Base-by-base conservation (phyloP, 208 protist species). In the Trypanosoma grayi region DNA sequence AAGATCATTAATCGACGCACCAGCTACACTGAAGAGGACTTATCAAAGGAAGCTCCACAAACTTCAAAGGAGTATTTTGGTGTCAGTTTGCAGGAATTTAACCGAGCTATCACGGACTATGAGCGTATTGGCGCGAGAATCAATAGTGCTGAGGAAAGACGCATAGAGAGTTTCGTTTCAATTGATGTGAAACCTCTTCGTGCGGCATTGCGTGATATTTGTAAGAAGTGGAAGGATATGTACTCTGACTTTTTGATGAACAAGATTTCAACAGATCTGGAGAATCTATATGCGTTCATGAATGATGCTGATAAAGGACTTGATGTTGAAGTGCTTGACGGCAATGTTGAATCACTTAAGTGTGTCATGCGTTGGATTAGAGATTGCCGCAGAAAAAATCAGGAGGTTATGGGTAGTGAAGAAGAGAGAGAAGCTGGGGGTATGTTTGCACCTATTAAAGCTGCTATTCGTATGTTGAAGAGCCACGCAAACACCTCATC, bases 101-200 rank as follows among this genome's bases (percentile, higher is more conserved):
- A 98, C 69, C 69, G 83, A 27, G 78, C 94, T 55, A 98, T 99
- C 59, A 90, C 85, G 0, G 85, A 96, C 52, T 99, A 98, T 71
- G 84, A 89, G 44, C 77, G 83, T 44, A 82, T 97, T 40, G 77
- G 86, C 50, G 77, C 68, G 18, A 79, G 92, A 37, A 81, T 98
- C 24, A 69, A 77, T 20, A 61, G 81, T 13, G 96, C 98, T 28
- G 92, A 96, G 54, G 85, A 92, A 64, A 78, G 78, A n/a, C 90
- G 87, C 51, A 73, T 80, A 30, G 83, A 97, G 60, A 87, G 92
- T 16, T 98, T 95, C 70, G 73, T 99, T 18, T 57, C 83, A 28
- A 89, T 99, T 37, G 95, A 99, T 60, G 89, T 96, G n/a, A 95
- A 95, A 61, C 97, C 97, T 34, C 77, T 99, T 33, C 97, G 97